A percentile compares a stretch with the other conserved stretches of the same genome.
These are phyloP conservation scores for Colletotrichum falcatum DNA, from an alignment of 2,329 filamentous ascomycete genomes.

Conservation along the genomic window DNA sequence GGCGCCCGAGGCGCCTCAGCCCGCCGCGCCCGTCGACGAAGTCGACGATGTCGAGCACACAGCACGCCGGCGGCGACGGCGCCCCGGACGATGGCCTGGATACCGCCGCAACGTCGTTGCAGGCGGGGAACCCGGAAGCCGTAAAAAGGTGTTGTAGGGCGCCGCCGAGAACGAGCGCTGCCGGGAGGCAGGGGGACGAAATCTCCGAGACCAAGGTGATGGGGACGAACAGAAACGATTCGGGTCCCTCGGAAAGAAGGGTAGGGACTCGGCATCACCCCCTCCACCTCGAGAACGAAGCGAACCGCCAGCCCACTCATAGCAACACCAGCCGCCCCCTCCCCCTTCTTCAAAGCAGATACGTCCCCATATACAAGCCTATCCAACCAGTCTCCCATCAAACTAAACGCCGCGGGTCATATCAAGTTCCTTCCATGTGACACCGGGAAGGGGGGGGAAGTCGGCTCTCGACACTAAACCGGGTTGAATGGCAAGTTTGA, in stretches of 20 bases:
- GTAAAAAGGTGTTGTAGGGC: constrained; percentile 63
- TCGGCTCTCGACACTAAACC: not conserved
- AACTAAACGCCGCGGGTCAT: constrained; percentile 12
- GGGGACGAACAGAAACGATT: not conserved
- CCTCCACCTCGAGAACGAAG: not conserved
- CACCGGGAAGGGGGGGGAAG: not conserved
- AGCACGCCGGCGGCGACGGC: constrained; percentile 61
- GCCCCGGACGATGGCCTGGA: constrained; percentile 55
- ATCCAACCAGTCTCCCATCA: not conserved
- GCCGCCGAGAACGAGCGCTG: constrained; percentile 43
- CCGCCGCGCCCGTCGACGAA: constrained; percentile 62
- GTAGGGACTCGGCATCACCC: not conserved
- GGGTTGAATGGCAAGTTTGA: not conserved
- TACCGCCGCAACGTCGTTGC: constrained; percentile 59
- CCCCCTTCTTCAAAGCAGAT: too few species aligned
- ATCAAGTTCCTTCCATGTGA: constrained; percentile 22
- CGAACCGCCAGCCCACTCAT: constrained; percentile 6
- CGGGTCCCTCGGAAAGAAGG: not conserved
- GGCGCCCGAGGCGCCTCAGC: constrained; percentile 55
- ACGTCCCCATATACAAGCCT: too few species aligned
- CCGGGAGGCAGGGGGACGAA: not conserved
- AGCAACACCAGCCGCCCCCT: not conserved
- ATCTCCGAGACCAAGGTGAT: not conserved
- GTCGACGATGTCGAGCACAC: constrained; percentile 62
- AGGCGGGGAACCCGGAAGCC: constrained; percentile 61